Conservation (phyloP, 2,329 filamentous ascomycete genomes). For the Aspergillus sp. region DNA sequence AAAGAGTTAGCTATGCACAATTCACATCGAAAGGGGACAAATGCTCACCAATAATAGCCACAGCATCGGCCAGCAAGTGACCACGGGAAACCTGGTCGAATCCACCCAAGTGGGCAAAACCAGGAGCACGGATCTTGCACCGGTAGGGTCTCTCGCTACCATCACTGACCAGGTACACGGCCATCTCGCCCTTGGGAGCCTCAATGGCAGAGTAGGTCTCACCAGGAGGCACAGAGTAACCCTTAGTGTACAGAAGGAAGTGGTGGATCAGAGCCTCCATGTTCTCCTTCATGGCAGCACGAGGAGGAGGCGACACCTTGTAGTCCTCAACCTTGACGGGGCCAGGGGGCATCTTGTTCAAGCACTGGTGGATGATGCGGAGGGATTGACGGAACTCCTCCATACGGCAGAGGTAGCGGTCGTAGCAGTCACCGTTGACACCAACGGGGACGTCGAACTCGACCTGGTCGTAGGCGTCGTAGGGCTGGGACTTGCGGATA, state of each 20-base stretch:
- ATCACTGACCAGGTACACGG: constrained; percentile 91
- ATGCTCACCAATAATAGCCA: constrained; percentile 72
- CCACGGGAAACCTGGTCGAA: constrained; percentile 92
- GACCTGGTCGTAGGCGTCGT: constrained; percentile 95
- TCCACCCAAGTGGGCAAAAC: constrained; percentile 87
- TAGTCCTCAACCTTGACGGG: constrained; percentile 96
- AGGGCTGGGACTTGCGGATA: constrained; percentile 91
- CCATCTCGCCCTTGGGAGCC: constrained; percentile 99
- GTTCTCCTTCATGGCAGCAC: constrained; percentile 99
- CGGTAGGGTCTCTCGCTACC: constrained; percentile 94
- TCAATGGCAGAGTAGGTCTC: constrained; percentile 98
- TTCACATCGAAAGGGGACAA: neutral
- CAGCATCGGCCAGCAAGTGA: constrained; percentile 90
- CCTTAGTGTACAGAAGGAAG: constrained; percentile 98
- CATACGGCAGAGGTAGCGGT: constrained; percentile 98
- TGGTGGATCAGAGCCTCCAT: constrained; percentile 99
- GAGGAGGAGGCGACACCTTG: constrained; percentile 94
- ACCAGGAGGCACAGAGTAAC: constrained; percentile 90
- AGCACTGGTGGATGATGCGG: constrained; percentile 95
- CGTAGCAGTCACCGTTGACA: constrained; percentile 96
- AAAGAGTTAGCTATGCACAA: neutral
- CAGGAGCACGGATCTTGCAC: constrained; percentile 93
- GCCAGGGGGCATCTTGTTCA: constrained; percentile 97
- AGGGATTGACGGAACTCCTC: constrained; percentile 98
- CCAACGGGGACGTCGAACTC: constrained; percentile 98